A percentile compares a stretch with the other conserved stretches of the same genome.
phyloP scores from a whole-genome alignment of 73 alveolate genomes.

The Paramecium biaurelia region DNA sequence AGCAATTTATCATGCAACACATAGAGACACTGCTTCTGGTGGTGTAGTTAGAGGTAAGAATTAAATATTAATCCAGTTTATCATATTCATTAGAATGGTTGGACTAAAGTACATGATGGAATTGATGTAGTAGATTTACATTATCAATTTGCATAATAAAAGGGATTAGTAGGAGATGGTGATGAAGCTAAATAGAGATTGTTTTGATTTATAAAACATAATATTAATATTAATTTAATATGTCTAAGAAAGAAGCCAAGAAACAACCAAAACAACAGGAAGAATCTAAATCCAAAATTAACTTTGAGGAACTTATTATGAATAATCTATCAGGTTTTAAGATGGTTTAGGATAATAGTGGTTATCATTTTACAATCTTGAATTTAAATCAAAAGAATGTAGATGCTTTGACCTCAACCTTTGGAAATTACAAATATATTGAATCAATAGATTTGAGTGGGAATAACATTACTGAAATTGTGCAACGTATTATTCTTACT shows the following conservation, averaged over 20 bases:
- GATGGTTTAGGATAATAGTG: constrained; percentile 29
- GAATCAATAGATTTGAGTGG: constrained; percentile 28
- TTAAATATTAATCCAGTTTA: constrained; percentile 62
- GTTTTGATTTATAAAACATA: neutral
- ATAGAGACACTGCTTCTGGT: constrained; percentile 99
- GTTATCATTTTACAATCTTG: constrained; percentile 46
- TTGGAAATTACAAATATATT: constrained; percentile 36
- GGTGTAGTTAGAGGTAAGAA: constrained; percentile 95
- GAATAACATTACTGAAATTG: constrained; percentile 31
- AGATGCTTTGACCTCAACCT: constrained; percentile 18
- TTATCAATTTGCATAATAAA: constrained; percentile 76
- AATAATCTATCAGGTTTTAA: constrained; percentile 33
- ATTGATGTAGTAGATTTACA: constrained; percentile 90
- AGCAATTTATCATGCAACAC: constrained; percentile 99
- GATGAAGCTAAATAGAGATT: constrained; percentile 67
- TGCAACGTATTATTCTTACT: constrained; percentile 9
- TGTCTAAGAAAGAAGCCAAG: constrained; percentile 58
- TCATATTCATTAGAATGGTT: constrained; percentile 89
- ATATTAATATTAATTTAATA: neutral
- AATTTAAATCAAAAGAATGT: neutral
- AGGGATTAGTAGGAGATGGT: constrained; percentile 91
- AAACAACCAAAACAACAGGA: constrained; percentile 26
- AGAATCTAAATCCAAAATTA: constrained; percentile 55
- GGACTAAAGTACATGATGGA: constrained; percentile 90
- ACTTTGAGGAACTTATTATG: constrained; percentile 53